Evolutionary conservation across 1,284 basidiomycete species (phyloP), one percentile per base, ranked within the genome.

Genomic region (Microbotryum silenes-acaulis): DNA sequence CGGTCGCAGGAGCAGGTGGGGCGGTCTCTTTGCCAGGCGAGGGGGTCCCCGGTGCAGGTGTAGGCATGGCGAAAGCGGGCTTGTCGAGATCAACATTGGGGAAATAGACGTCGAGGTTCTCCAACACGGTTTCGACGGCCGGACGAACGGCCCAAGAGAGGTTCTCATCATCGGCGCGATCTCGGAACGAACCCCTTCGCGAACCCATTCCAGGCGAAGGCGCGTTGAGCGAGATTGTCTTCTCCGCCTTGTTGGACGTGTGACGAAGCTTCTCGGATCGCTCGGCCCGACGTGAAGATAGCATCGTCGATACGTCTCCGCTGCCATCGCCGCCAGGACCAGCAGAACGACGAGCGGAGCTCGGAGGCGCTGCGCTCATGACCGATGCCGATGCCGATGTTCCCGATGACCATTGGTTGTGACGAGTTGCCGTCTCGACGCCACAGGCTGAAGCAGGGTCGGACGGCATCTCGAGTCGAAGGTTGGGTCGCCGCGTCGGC

Each of bases 31-130:
- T 51, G 27, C 49, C 52, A 4, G 64, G 60, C 21, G 74, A 79
- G 31, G 91, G 89, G 18, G 81, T 81, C 37, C 82, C 78, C 0
- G 87, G 89, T 0, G 71, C 74, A 1, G 87, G 85, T 14, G 81
- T 81, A 7, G 86, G 76, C 5, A 74, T 82, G 68, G 97, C 93
- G 60, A 97, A 88, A 62, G 98, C 86, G 1, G 94, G 94, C 73
- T 90, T 88, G 77, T 98, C 96, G 55, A 98, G 82, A 73, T 98
- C 93, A 74, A 97, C 90, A 69, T 89, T 86, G 0, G 93, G 93
- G 81, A 99, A 99, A 79, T 91, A 97, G 67, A 89, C 85, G 71
- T 97, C 90, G 8, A 98, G 81, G 60, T 89, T 85, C 60, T 97
- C 89, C 75, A 93, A 92, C 59, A 99, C 86, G 71, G 90, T 88